These are phyloP conservation scores for Aaosphaeria arxii DNA, from an alignment of 2,329 filamentous ascomycete genomes.

Conservation along the genomic window DNA sequence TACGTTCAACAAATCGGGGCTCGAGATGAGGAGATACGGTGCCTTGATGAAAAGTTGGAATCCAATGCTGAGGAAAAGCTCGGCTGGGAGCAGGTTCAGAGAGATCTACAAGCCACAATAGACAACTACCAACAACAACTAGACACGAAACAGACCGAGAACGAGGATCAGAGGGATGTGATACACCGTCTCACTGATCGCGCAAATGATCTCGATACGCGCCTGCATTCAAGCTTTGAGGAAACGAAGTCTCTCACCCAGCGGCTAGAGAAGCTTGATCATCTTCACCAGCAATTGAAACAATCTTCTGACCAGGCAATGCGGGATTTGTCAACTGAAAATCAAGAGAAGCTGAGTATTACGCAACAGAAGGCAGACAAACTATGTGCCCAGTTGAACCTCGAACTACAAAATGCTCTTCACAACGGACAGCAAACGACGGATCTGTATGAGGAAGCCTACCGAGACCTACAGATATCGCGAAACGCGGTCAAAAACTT, in stretches of 20 bases:
- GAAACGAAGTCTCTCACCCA: background rate
- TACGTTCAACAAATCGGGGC: slow-evolving; percentile 6
- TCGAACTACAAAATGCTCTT: slow-evolving; percentile 13
- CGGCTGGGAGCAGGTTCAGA: background rate
- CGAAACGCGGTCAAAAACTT: slow-evolving; percentile 15
- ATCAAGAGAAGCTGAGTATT: slow-evolving; percentile 13
- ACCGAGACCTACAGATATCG: slow-evolving; percentile 12
- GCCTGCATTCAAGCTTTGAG: background rate
- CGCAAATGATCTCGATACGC: background rate
- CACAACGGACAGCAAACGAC: slow-evolving; percentile 4
- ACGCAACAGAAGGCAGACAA: slow-evolving; percentile 9
- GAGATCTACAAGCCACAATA: background rate
- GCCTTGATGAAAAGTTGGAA: too few species aligned
- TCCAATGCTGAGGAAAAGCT: background rate
- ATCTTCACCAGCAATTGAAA: slow-evolving; percentile 2
- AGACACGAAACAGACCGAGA: background rate
- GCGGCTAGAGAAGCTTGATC: background rate
- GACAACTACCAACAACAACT: background rate
- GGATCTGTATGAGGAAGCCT: slow-evolving; percentile 7
- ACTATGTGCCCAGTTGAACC: slow-evolving; percentile 13
- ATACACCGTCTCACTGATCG: background rate
- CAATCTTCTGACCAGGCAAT: slow-evolving; percentile 4
- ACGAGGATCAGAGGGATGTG: background rate
- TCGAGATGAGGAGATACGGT: background rate
- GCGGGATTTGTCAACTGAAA: slow-evolving; percentile 13